Percentiles rank a stretch among this genome's conserved stretches.
These are phyloP conservation scores for Macrocybe gigantea DNA, from an alignment of 768 basidiomycete genomes.

Conservation along the genomic window DNA sequence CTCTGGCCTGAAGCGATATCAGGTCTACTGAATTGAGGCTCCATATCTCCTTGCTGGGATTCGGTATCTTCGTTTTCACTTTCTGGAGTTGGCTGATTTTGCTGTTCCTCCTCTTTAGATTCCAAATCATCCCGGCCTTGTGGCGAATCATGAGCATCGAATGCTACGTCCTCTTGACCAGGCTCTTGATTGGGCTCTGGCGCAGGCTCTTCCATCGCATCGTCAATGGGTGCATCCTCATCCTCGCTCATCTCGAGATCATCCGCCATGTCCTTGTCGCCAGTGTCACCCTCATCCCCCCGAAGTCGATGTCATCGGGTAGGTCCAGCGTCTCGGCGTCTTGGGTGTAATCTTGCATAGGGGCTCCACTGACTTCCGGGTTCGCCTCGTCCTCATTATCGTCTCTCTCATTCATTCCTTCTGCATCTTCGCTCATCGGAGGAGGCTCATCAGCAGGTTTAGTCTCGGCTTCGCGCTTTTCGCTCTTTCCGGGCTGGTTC, in stretches of 20 bases:
- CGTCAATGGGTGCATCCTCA: slow-evolving; percentile 5
- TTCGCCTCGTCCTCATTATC: slow-evolving; percentile 18
- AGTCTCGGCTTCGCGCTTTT: slow-evolving; percentile 18
- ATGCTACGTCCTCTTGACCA: no score
- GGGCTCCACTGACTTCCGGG: slow-evolving; percentile 50
- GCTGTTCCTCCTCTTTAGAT: no score
- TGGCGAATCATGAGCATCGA: no score
- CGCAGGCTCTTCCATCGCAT: slow-evolving; percentile 13
- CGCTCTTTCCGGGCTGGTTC: slow-evolving; percentile 27
- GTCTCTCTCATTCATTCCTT: neutral
- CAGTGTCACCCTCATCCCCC: slow-evolving; percentile 23
- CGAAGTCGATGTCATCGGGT: slow-evolving; percentile 80
- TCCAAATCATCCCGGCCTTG: no score
- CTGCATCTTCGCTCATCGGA: slow-evolving; percentile 13
- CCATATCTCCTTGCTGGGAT: no score
- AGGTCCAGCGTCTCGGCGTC: slow-evolving; percentile 84
- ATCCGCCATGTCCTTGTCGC: slow-evolving; percentile 21
- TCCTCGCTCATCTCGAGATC: slow-evolving; percentile 22
- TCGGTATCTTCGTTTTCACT: slow-evolving; percentile 29
- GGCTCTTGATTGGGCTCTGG: neutral
- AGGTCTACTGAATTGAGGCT: no score
- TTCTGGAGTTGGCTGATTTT: slow-evolving; percentile 7
- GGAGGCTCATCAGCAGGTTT: slow-evolving; percentile 17
- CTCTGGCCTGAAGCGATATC: no score
- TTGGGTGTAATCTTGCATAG: slow-evolving; percentile 70